Evolutionary conservation across 2,329 filamentous ascomycete species (phyloP), one percentile per base, ranked within the genome.

Genomic region (Colletotrichum sp.): DNA sequence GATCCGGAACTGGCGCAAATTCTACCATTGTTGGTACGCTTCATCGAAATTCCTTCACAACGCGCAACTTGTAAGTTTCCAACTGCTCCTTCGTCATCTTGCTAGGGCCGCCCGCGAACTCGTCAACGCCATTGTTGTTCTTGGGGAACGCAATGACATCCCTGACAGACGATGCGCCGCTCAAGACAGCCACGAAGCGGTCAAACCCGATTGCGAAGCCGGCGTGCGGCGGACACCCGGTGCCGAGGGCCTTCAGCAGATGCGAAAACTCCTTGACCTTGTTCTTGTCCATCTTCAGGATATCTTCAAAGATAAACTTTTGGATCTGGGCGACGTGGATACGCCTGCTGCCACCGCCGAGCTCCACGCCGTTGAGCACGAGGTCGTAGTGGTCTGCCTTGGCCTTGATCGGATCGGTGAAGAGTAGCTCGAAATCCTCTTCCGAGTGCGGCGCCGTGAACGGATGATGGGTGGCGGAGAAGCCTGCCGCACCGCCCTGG

Each of bases 61-160:
- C 8, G 21, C 27, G 79, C 51, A 90, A 75, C 13, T 89, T 86
- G 75, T 90, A 90, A 0, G 85, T 86, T 66, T 78, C 80, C 67
- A 89, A 81, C 76, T 89, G 85, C 64, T 90, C 89, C 72, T 90
- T 84, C 0, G 89, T 94, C 76, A 98, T 87, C 76, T 82, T 82
- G 65, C 92, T 92, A 0, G 97, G 97, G 75, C 94, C 94, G 78
- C 91, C 92, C 4, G 98, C 95, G 83, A 98, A 90, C 70, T 91
- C 83, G 84, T 99, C 97, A 80, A 98, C 94, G 1, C 97, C 96
- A 81, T 92, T 95, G 75, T 95, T 95, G 75, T 91, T 96, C 87
- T 99, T 99, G 0, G 97, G 97, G 80, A 99, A 99, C 0, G 96
- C 96, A 83, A 99, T 98, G 3, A 99, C 96, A 84, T 99, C 96